Evolutionary conservation across 2,329 filamentous ascomycete genomes (phyloP), one percentile per base, ranked within the genome.

Genomic region (Ophiostoma pallidulum): DNA sequence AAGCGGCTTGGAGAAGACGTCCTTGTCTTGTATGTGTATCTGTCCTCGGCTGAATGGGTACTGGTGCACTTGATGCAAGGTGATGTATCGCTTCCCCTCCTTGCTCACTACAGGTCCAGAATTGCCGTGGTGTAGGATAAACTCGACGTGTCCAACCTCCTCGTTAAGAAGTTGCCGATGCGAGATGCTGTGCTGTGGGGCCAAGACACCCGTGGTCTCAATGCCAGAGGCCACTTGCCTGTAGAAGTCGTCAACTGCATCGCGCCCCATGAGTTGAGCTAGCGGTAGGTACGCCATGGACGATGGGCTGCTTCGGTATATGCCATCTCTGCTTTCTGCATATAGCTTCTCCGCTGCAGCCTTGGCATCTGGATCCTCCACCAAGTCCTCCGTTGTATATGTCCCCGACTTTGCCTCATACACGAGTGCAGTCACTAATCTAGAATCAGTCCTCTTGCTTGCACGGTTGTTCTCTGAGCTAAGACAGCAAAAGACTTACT

Each of bases 401-500:
- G 8, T 19, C 19, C 18, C 36, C 4, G 36, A 16, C 16, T 38
- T 22, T 13, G 20, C 6, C 19, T 38, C 36, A 22, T 38, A 38
- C 9, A 38, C 36, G 6, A 38, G 36, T 22, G 36, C 18, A 13
- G 36, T 38, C 36, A 38, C 36, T 38, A 18, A 18, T 38, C 10
- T 28, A 6, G 10, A 28, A 28, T 28, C 10, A 28, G 24, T 10
- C 24, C 10, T 28, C 24, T 5, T 28, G 5, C 24, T 28, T 28
- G 6, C 24, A 6, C 6, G 24, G 10, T 28, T 28, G 24, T 28
- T 28, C 6, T 28, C 5, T 10, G 24, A 6, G 24, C 6, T 38
- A 5, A 38, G 36, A 38, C 4, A 16, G 19, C 7, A 22, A 19
- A 38, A 60, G 9, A 56, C 58, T 7, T 60, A 60, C 63, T 62